Evolutionary conservation across 2,329 filamentous ascomycete genomes (phyloP), one percentile per base, ranked within the genome.

Genomic region (Penicillium sp.): DNA sequence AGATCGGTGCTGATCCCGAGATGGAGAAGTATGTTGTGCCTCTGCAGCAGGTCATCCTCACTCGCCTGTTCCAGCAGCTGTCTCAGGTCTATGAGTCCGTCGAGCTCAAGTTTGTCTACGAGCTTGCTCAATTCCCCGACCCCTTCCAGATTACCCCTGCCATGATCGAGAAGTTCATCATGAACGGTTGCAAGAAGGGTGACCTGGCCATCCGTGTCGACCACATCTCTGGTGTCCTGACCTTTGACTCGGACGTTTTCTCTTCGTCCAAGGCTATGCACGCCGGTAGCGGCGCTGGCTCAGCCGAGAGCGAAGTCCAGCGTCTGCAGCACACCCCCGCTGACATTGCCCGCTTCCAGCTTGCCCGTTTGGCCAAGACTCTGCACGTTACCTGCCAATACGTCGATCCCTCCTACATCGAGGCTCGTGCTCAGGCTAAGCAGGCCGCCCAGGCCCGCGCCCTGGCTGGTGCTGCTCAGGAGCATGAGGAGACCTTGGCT

Each of bases 161-260:
- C 57, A 95, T 88, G 53, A 94, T 98, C 58, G 93, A 98, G 78
- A 98, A 97, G 76, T 98, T 98, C 79, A 97, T 98, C 79, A 98
- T 98, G 93, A 98, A 98, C 72, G 93, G 93, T 55, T 97, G 95
- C 81, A 98, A 98, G 83, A 98, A 98, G 82, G 93, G 93, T 48
- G 93, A 98, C 63, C 80, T 98, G 39, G 87, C 93, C 46, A 94
- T 98, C 62, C 90, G 93, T 53, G 89, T 97, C 73, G 88, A 97
- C 67, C 93, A 98, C 67, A 90, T 90, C 53, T 91, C 90, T 46
- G 90, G 93, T 51, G 88, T 96, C 43, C 82, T 98, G 51, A 96
- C 90, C 69, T 98, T 98, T 62, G 93, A 98, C 70, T 94, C 89
- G 46, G 93, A 98, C 69, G 90, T 98, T 57, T 97, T 98, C 78